A percentile compares a stretch with the other conserved stretches of the same genome.
These are phyloP conservation scores for Globisporangium sylvaticum DNA, from an alignment of 352 stramenopile species.

Conservation along the genomic window DNA sequence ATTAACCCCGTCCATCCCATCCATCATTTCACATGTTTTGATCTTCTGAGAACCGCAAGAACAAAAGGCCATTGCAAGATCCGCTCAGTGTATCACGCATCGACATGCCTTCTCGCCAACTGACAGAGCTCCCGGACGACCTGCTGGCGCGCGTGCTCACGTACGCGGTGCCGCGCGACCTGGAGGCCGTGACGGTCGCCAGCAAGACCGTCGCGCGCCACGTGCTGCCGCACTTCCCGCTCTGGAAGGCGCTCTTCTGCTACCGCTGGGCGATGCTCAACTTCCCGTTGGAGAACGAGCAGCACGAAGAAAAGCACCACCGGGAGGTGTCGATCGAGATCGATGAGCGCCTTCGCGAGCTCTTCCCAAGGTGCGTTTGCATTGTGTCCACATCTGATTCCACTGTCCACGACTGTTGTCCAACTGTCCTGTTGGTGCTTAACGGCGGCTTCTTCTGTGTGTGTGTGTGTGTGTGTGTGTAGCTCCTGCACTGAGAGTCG, in stretches of 20 bases:
- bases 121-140: slow-evolving; percentile 42
- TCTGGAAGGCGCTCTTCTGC: slow-evolving; percentile 64
- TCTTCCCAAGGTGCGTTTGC: slow-evolving; percentile 43
- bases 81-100: background rate
- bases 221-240: slow-evolving; percentile 48
- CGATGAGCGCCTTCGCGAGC: slow-evolving; percentile 27
- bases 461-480: background rate
- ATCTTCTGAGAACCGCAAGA: background rate
- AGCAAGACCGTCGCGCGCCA: slow-evolving; percentile 34
- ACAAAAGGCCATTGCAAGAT: background rate
- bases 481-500: slow-evolving; percentile 53
- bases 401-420: background rate
- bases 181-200: slow-evolving; percentile 55
- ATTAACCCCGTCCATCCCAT: background rate
- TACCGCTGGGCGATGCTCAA: slow-evolving; percentile 60
- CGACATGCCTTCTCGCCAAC: background rate
- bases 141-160: slow-evolving; percentile 41
- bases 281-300: slow-evolving; percentile 35
- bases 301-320: background rate
- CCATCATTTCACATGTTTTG: background rate
- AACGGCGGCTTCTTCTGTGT: background rate
- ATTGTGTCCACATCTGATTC: background rate
- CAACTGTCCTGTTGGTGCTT: slow-evolving; percentile 18
- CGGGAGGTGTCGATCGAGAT: slow-evolving; percentile 26
- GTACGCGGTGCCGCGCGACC: slow-evolving; percentile 39